Conservation (phyloP, 225 moss, liverwort and hornwort genomes). For the Straminergon stramineum region DNA sequence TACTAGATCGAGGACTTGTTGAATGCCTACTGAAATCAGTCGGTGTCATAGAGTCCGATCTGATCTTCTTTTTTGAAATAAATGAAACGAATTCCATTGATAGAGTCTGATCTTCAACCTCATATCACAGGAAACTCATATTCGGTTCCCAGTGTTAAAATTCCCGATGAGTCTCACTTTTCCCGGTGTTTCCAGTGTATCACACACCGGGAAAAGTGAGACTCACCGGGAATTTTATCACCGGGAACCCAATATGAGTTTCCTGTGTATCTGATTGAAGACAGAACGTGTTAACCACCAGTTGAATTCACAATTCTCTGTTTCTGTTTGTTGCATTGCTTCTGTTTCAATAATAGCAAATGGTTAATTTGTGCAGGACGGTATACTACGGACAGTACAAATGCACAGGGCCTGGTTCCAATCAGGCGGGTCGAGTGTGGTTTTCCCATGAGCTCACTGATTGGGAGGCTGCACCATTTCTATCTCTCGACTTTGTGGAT, state of each 20-base stretch:
- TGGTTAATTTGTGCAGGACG: conserved; percentile 20
- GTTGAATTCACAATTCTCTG: neutral
- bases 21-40: neutral
- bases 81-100: no score
- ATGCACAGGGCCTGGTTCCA: conserved; percentile 38
- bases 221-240: no score
- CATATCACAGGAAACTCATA: no score
- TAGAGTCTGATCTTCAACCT: neutral
- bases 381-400: conserved; percentile 45
- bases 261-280: neutral
- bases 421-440: conserved; percentile 5
- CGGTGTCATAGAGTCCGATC: neutral
- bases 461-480: conserved; percentile 17
- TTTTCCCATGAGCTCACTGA: conserved; percentile 35
- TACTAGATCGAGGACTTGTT: neutral
- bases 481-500: conserved; percentile 22
- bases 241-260: no score
- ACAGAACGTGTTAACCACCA: neutral
- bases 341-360: neutral
- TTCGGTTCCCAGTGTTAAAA: no score
- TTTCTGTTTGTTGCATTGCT: neutral
- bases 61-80: no score
- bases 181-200: no score
- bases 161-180: no score
- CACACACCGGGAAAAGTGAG: no score